Evolutionary conservation across 768 basidiomycete genomes (phyloP), one percentile per base, ranked within the genome.

Genomic region (Leucosporidium creatinivorum): DNA sequence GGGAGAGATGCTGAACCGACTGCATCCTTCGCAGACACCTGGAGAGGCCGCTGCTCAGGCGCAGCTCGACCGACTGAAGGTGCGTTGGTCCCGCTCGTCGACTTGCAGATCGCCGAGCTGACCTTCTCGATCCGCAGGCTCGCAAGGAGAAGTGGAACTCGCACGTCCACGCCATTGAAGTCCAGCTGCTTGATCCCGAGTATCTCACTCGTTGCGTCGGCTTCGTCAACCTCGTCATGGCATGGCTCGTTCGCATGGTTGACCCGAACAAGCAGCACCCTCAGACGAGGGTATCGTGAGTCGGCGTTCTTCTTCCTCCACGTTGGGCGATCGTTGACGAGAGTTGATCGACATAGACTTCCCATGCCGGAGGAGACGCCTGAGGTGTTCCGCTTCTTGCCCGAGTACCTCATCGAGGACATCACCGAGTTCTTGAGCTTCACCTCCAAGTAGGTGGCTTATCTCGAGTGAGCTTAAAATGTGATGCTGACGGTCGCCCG

Each of bases 351-450:
- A 8, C 12, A n/a, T 72, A 94, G 91, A 48, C 79, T 98, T 36
- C 93, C 93, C 0, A 80, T 99, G 23, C 89, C 92, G 0, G 81
- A 85, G 63, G 89, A 93, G 61, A 87, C 93, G 10, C 92, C 93
- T 0, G 83, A 87, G 79, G 81, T 84, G 0, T 97, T 97, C 82
- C 83, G 87, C 36, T 86, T 89, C 62, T 82, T 98, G 33, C 96
- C 96, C 1, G 96, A 99, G 77, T 94, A 93, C 76, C 84, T 96
- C 19, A 78, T 97, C 51, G 96, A 98, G 76, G 94, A 97, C 76
- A 85, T 97, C 9, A 87, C 92, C 1, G 92, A 94, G 66, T 93
- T 89, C 76, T 83, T 89, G 62, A 83, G 88, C 62, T 97, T 92
- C 76, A 82, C 88, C 21, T 85, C 89, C 15, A 85, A 88, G 90